A percentile compares a stretch with the other conserved stretches of the same genome.
These are phyloP conservation scores for Pyrrhoderma noxium DNA, from an alignment of 1,284 basidiomycete species.

Conservation along the genomic window DNA sequence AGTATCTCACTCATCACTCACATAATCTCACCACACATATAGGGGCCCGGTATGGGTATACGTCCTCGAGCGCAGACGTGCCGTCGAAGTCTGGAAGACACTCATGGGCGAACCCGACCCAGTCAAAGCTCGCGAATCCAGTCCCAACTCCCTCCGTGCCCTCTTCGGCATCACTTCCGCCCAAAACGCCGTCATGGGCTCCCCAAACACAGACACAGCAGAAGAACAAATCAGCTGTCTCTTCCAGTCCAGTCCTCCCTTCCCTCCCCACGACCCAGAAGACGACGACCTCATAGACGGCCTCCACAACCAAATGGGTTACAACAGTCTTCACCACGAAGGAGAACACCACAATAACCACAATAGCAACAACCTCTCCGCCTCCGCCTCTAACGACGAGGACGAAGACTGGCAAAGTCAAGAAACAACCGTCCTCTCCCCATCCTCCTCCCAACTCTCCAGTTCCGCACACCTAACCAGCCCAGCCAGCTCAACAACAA, in stretches of 20 bases:
- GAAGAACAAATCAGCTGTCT: constrained; percentile 69
- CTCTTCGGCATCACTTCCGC: constrained; percentile 47
- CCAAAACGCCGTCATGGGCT: constrained; percentile 67
- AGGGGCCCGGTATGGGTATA: constrained; percentile 83
- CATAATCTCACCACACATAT: neutral
- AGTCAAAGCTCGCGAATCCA: constrained; percentile 41
- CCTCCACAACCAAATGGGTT: constrained; percentile 26
- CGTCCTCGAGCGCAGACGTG: constrained; percentile 69
- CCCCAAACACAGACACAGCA: constrained; percentile 52
- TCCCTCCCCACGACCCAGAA: constrained; percentile 42
- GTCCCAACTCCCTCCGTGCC: constrained; percentile 60
- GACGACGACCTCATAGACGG: constrained; percentile 19
- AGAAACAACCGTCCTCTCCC: constrained; percentile 16
- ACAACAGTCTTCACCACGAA: neutral
- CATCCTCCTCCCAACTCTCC: constrained; percentile 14
- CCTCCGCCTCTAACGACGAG: too few relatives aligned
- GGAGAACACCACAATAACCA: constrained; percentile 1
- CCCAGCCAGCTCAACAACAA: neutral
- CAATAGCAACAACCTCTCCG: too few relatives aligned
- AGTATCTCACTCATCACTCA: neutral
- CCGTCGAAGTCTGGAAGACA: constrained; percentile 67
- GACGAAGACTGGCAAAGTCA: constrained; percentile 18
- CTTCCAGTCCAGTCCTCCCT: constrained; percentile 73
- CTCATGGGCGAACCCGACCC: constrained; percentile 65
- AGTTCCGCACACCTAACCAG: constrained; percentile 7